phyloP scores from a whole-genome alignment of 805 yeast species.

The Suhomyces emberorum region DNA sequence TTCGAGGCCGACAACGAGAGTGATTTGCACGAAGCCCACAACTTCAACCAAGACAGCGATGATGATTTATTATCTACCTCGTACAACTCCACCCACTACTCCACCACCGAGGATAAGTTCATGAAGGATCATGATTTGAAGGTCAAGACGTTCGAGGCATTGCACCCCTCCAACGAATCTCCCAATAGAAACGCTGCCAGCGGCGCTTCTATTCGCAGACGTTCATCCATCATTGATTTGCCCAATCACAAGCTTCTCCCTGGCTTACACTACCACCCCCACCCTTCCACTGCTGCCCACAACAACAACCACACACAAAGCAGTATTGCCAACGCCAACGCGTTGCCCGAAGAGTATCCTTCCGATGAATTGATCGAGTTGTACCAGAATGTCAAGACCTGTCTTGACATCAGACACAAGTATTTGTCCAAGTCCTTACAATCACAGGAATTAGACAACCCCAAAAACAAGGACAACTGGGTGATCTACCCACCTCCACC shows the following conservation, averaged over 20 bases:
- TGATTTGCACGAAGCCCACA: slow-evolving; percentile 5
- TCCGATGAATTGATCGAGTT: slow-evolving; percentile 66
- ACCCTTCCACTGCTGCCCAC: slow-evolving; percentile 17
- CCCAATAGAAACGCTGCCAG: slow-evolving; percentile 33
- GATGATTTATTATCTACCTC: slow-evolving; percentile 32
- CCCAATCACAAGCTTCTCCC: slow-evolving; percentile 19
- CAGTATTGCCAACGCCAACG: slow-evolving; percentile 10
- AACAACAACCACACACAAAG: slow-evolving; percentile 15
- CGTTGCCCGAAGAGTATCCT: slow-evolving; percentile 51
- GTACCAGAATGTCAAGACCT: slow-evolving; percentile 57
- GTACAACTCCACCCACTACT: slow-evolving; percentile 51
- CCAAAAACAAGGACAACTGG: slow-evolving; percentile 77
- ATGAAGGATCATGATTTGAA: slow-evolving; percentile 68
- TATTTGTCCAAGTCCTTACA: slow-evolving; percentile 74
- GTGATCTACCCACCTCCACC: slow-evolving; percentile 90
- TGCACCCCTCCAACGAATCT: slow-evolving; percentile 27
- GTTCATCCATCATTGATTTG: slow-evolving; percentile 39
- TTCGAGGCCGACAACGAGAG: slow-evolving; percentile 6
- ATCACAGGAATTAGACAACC: slow-evolving; percentile 64
- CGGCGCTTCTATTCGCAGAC: slow-evolving; percentile 16
- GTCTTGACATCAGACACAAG: slow-evolving; percentile 72
- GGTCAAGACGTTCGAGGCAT: slow-evolving; percentile 52
- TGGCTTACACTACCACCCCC: slow-evolving; percentile 16
- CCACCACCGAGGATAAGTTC: slow-evolving; percentile 61
- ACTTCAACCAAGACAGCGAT: slow-evolving; percentile 11